Evolutionary conservation across 2,329 filamentous ascomycete genomes (phyloP), one percentile per base, ranked within the genome.

Genomic region (Microascus cirrosus): DNA sequence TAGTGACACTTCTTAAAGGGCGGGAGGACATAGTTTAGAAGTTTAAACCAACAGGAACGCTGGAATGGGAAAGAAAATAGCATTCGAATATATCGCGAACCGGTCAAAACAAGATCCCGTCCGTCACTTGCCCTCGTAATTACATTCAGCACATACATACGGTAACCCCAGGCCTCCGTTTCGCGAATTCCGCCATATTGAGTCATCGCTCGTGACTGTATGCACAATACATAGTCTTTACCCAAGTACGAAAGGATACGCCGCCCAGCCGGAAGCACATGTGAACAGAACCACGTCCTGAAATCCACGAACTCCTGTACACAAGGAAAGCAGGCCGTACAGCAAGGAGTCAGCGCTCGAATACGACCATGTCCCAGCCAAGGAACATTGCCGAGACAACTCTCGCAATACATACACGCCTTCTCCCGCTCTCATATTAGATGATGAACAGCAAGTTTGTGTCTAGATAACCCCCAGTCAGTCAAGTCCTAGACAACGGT

Each of bases 401-500:
- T 18, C 39, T 2, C n/a, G 39, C 22, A 12, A 50, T 50, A 50
- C 5, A 24, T 50, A 50, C 22, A 50, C 45, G 20, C n/a, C 45
- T 15, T 12, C 10, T 28, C 34, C 22, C 52, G 3, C 36, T n/a
- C n/a, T 52, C 35, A 12, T 34, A 55, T 72, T 76, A 84, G 80
- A 85, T 81, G 61, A 85, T 80, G 65, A 85, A 86, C 63, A 83
- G 71, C 51, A 85, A 68, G 67, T 83, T 81, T 59, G 83, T 85
- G 68, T 86, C 83, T 84, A 59, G 12, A 58, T 45, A 50, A 39
- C 12, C 28, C 55, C 6, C 60, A 32, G 60, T 63, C 62, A 65
- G 63, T 91, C 1, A 36, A 22, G 20, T 6, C 7, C 20, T 15
- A 50, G n/a, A 20, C 36, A 25, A 28, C 11, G 18, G 18, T n/a